These are phyloP conservation scores for Ogataea degrootiae DNA, from an alignment of 805 yeast genomes.

Conservation along the genomic window DNA sequence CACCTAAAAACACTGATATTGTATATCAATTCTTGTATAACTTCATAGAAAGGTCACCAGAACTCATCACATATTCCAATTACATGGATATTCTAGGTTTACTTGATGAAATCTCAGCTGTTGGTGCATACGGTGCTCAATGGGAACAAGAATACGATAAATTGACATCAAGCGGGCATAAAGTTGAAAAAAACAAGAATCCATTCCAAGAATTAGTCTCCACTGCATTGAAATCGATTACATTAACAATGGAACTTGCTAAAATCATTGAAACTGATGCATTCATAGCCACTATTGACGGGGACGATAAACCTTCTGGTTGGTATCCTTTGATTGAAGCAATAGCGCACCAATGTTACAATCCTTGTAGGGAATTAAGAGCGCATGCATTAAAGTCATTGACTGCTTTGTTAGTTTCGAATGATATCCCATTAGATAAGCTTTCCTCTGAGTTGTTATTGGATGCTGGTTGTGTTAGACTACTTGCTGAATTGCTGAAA, in stretches of 20 bases:
- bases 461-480: constrained; percentile 71
- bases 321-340: constrained; percentile 72
- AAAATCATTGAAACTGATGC: constrained; percentile 30
- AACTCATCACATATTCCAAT: constrained; percentile 41
- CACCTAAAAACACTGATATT: constrained; percentile 34
- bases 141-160: constrained; percentile 62
- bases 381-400: constrained; percentile 58
- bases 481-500: constrained; percentile 59
- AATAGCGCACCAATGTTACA: constrained; percentile 81
- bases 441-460: constrained; percentile 52
- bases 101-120: constrained; percentile 73
- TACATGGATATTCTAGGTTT: constrained; percentile 66
- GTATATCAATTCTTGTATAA: constrained; percentile 46
- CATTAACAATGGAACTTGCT: constrained; percentile 51
- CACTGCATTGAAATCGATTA: constrained; percentile 56
- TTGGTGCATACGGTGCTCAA: constrained; percentile 75
- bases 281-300: constrained; percentile 28
- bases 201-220: constrained; percentile 53
- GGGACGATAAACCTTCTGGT: constrained; percentile 28
- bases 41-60: constrained; percentile 30
- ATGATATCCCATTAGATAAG: constrained; percentile 30
- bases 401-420: constrained; percentile 45
- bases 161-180: constrained; percentile 38
- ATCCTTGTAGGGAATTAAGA: constrained; percentile 78
- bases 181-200: constrained; percentile 35